A percentile compares a stretch with the other conserved stretches of the same genome.
Conservation (phyloP, 2,329 filamentous ascomycete species). For the Xylariales sp. region DNA sequence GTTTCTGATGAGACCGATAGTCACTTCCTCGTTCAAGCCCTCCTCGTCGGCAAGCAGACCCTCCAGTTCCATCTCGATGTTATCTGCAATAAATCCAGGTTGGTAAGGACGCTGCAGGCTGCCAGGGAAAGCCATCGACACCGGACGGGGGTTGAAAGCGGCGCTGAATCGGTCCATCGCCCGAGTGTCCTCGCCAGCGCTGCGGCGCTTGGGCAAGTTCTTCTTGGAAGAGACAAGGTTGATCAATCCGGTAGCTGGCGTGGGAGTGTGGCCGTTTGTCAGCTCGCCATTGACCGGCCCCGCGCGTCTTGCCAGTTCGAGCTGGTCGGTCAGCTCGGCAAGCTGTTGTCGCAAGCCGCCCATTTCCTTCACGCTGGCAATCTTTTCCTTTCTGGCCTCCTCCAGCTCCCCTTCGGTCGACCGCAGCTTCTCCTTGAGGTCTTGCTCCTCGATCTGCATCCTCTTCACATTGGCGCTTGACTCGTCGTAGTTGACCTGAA, state of each 20-base stretch:
- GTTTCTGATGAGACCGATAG: conserved; percentile 91
- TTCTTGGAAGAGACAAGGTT: conserved; percentile 83
- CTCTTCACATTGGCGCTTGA: conserved; percentile 86
- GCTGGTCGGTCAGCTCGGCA: conserved; percentile 83
- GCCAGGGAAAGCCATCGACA: conserved; percentile 85
- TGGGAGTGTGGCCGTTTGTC: conserved; percentile 56
- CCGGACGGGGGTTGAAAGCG: conserved; percentile 88
- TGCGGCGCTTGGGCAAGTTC: conserved; percentile 90
- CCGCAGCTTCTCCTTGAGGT: conserved; percentile 77
- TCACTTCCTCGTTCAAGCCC: conserved; percentile 93
- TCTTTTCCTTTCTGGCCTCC: conserved; percentile 68
- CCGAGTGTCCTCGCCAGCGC: conserved; percentile 80
- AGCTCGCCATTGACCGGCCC: conserved; percentile 69
- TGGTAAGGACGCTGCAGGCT: conserved; percentile 64
- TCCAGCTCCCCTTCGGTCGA: conserved; percentile 78
- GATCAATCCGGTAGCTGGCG: conserved; percentile 73
- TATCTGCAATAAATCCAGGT: conserved; percentile 78
- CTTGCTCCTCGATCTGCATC: conserved; percentile 89
- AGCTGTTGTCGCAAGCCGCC: conserved; percentile 81
- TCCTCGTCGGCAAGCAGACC: conserved; percentile 92
- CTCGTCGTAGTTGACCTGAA: conserved; percentile 86
- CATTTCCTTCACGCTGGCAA: conserved; percentile 80
- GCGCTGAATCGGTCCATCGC: conserved; percentile 87
- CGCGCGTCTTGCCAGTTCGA: conserved; percentile 79
- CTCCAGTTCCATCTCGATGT: conserved; percentile 92